A percentile compares a stretch with the other conserved stretches of the same genome.
phyloP scores from a whole-genome alignment of 2,329 filamentous ascomycete genomes.

The Talaromyces atroroseus region DNA sequence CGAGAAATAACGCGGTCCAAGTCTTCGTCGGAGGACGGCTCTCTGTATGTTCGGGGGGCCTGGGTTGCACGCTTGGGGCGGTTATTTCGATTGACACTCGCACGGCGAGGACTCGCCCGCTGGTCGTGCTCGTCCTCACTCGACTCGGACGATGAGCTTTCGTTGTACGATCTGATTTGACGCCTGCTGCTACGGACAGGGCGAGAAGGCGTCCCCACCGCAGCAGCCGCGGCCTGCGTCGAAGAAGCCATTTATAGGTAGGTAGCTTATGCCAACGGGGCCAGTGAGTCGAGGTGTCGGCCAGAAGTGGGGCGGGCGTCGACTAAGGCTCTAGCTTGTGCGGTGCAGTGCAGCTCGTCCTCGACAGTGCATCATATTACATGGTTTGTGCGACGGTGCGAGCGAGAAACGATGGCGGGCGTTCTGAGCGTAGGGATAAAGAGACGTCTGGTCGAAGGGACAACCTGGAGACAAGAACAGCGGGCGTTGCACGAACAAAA shows the following conservation, averaged over 20 bases:
- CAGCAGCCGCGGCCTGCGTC: conserved; percentile 18
- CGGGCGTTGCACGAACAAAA: conserved; percentile 4
- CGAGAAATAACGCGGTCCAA: conserved; percentile 15
- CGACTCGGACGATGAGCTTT: conserved; percentile 20
- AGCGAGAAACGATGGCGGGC: neutral
- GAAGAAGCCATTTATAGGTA: conserved; percentile 28
- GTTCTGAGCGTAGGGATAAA: neutral
- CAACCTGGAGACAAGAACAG: neutral
- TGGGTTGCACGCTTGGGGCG: conserved; percentile 27
- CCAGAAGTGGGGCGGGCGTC: conserved; percentile 11
- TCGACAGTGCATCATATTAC: too few relatives aligned
- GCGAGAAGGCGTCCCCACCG: conserved; percentile 20
- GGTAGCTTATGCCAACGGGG: conserved; percentile 22
- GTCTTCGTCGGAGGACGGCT: conserved; percentile 29
- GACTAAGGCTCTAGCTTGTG: neutral
- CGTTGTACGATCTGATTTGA: conserved; percentile 33
- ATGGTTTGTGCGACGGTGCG: neutral
- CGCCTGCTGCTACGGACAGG: conserved; percentile 33
- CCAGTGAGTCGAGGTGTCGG: conserved; percentile 12
- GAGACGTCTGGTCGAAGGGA: neutral
- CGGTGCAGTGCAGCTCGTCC: too few relatives aligned
- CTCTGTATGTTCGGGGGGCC: conserved; percentile 27
- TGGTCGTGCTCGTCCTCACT: conserved; percentile 13
- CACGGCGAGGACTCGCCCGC: conserved; percentile 13
- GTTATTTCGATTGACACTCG: conserved; percentile 13